phyloP scores from a whole-genome alignment of 192 early-diverging fungal genomes.

The Backusella liffmaniae region DNA sequence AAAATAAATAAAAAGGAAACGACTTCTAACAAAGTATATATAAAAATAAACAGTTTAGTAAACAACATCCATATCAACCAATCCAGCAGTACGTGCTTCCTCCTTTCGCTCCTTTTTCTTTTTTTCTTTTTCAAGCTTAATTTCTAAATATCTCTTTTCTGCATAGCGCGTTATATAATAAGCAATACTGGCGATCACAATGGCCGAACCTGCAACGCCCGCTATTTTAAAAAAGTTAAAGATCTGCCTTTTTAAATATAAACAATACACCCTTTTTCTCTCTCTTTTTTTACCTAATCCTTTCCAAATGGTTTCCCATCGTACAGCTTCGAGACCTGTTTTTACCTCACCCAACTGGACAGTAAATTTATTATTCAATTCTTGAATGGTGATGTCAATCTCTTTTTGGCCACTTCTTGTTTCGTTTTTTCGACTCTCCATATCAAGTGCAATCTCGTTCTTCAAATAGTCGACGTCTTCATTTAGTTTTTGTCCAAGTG shows the following conservation, averaged over 20 bases:
- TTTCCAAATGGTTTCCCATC: conserved; percentile 78
- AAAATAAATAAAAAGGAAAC: not conserved
- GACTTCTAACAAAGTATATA: not conserved
- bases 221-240: conserved; percentile 7
- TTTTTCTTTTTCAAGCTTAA: conserved; percentile 25
- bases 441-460: conserved; percentile 81
- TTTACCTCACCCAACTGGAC: conserved; percentile 76
- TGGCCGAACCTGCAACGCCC: conserved; percentile 23
- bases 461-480: conserved; percentile 78
- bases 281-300: conserved; percentile 53
- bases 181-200: conserved; percentile 25
- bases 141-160: conserved; percentile 10
- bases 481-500: conserved; percentile 64
- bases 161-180: conserved; percentile 29
- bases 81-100: conserved; percentile 28
- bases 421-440: conserved; percentile 87
- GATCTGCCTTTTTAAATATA: not conserved
- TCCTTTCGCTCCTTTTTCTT: conserved; percentile 28
- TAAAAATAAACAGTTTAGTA: conserved; percentile 18
- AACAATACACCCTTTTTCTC: not conserved
- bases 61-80: conserved; percentile 34
- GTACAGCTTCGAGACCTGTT: conserved; percentile 84
- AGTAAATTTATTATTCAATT: conserved; percentile 82
- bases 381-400: conserved; percentile 73
- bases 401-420: conserved; percentile 72